Base-by-base conservation (phyloP, 495 filamentous ascomycete species). In the Cercophora samala region DNA sequence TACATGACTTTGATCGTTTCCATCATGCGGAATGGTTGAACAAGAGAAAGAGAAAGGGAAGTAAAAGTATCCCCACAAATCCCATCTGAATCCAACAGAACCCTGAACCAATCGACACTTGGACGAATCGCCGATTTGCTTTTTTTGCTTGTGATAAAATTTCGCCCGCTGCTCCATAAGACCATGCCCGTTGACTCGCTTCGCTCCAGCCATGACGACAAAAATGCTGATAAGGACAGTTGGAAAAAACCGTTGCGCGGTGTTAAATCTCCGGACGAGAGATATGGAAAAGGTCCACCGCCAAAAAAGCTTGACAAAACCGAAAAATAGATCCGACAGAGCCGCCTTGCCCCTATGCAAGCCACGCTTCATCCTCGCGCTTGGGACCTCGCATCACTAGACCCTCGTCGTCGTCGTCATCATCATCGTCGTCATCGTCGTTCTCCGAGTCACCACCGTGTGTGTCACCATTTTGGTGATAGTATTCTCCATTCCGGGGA, bases 311-410 rank as follows among this genome's bases (percentile, higher is more conserved):
- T 21, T 21, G 13, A 58, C 5, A 19, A 24, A 58, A 3, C 23
- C 23, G 8, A 58, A 58, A 22, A 24, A 60, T 24, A 24, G 18
- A 29, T 23, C 13, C 2, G 13, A 60, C 22, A 19, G 19, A 60
- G 56, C 22, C 32, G 5, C 25, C 11, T 23, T 9, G 8, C 23
- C 2, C 55, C 62, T 75, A 84, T 21, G 81, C 81, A 26, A 84
- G 75, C 82, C 82, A 84, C 21, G 79, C 78, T 70, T 84, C 81
- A 58, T 84, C 82, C 56, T 81, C 78, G 59, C 82, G 74, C 66
- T 81, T 83, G n/a, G 77, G 72, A 5, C 81, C 81, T 42, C 78
- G 73, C 81, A 84, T 83, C 68, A 81, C 73, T n/a, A 83, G 66
- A 6, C 80, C 82, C 15, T 82, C 81, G 64, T 82, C 81, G 5